Evolutionary conservation across 169 alveolate species (phyloP).

Genomic region (Cyclospora cayetanensis): DNA sequence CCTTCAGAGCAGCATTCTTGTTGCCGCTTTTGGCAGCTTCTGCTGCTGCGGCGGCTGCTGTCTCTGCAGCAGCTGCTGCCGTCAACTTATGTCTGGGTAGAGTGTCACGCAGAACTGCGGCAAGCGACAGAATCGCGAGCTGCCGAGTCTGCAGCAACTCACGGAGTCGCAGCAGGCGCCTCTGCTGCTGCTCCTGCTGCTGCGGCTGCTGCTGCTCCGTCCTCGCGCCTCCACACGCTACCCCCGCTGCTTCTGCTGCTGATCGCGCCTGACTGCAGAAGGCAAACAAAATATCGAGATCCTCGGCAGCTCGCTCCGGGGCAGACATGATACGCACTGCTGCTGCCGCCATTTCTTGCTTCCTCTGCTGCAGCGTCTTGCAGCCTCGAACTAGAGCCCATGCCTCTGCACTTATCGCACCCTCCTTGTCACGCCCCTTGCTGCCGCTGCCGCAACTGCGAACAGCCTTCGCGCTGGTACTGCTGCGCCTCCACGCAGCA

Average conservation of each 20-base stretch:
- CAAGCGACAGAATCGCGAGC: constrained; percentile 49
- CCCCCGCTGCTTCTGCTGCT: background rate
- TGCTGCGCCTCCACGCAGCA: background rate
- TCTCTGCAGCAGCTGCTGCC: constrained; percentile 59
- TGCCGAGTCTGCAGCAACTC: constrained; percentile 40
- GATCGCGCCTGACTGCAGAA: constrained; percentile 33
- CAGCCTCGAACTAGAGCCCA: constrained; percentile 14
- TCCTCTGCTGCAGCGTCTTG: constrained; percentile 56
- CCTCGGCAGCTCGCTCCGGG: constrained; percentile 20
- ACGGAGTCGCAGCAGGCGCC: background rate
- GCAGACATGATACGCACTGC: constrained; percentile 30
- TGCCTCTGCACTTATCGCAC: background rate
- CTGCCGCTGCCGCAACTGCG: background rate
- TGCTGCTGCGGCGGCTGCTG: constrained; percentile 62
- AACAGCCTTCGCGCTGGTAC: background rate
- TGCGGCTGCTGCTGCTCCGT: background rate
- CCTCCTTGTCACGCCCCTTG: background rate
- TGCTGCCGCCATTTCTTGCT: constrained; percentile 60
- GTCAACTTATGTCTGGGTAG: constrained; percentile 22
- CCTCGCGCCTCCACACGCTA: background rate
- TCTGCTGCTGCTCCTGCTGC: background rate
- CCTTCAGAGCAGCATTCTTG: constrained; percentile 15
- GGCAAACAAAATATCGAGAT: constrained; percentile 8
- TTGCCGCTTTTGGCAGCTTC: constrained; percentile 28
- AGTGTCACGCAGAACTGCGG: constrained; percentile 24